Evolutionary conservation across 2,329 filamentous ascomycete genomes (phyloP).

Genomic region (Paecilomyces niveus): DNA sequence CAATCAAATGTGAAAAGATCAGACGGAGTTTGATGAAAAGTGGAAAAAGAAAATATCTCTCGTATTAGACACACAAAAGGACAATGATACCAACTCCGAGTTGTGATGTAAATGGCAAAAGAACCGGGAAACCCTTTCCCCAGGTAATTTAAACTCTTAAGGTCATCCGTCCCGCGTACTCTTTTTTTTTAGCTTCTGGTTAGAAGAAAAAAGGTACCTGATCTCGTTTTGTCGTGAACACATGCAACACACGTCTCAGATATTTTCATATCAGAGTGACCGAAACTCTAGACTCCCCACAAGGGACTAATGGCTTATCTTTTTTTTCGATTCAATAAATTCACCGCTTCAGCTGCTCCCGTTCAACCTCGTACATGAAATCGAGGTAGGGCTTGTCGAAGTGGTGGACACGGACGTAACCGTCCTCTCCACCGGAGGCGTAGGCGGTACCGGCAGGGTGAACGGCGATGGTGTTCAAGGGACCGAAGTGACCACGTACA

Average conservation of each 20-base stretch:
- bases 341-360: constrained; percentile 55
- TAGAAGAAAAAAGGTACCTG: not conserved
- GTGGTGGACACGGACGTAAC: constrained; percentile 95
- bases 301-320: not conserved
- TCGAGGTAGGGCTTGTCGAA: constrained; percentile 99
- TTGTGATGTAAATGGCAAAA: not conserved
- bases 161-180: not conserved
- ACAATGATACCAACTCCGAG: not conserved
- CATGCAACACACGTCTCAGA: not conserved
- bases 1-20: not conserved
- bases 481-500: constrained; percentile 95
- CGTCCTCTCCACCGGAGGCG: constrained; percentile 93
- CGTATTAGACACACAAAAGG: constrained; percentile 1
- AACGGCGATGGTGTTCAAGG: constrained; percentile 89
- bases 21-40: not conserved
- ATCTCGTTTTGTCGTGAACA: not conserved
- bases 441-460: constrained; percentile 89
- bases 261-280: not conserved
- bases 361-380: constrained; percentile 97
- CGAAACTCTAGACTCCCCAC: not conserved
- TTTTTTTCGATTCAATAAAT: constrained; percentile 10
- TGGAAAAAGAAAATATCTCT: not conserved
- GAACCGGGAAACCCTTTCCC: not conserved
- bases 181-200: not conserved
- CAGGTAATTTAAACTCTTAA: not conserved